Base-by-base conservation (phyloP, 2,329 filamentous ascomycete genomes). In the Fusarium decemcellulare region DNA sequence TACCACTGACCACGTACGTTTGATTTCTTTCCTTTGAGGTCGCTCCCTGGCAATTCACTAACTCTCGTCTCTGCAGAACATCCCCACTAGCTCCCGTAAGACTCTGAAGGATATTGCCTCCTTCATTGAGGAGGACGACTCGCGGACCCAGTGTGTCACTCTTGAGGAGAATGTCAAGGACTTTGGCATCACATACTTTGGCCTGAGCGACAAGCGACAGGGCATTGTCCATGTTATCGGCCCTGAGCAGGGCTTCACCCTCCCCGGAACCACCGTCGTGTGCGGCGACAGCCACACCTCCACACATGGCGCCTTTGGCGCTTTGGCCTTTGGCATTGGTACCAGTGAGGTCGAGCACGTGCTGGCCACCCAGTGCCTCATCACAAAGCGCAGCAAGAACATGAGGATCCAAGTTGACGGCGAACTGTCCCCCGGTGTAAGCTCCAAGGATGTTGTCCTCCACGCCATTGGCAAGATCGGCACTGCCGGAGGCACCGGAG, bases 301-400 rank as follows among this genome's bases (percentile, higher is more conserved):
- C 29, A 99, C 96, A 68, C 96, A 99, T 83, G 96, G 96, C 76
- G 96, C 96, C 55, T 99, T 98, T 76, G 96, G 96, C 72, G 89
- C 95, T 74, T 89, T 98, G 67, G 96, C 96, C 42, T 97, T 97
- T 78, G 96, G 96, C 81, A 99, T 99, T 77, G 96, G 96, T 75
- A 99, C 96, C 67, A 97, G 93, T 79, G 96, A 99, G 84, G 96
- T 98, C 72, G 96, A 99, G 87, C 95, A 99, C 82, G 96, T 99
- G 68, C 88, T 99, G 61, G 96, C 96, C 55, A 98, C 96, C 14
- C 96, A 98, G 82, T 97, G 94, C 64, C 86, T 99, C 72, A 94
- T 98, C 80, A 97, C 95, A 68, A 94, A 94, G 84, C 89, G 94
- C 78, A 97, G 94, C 83, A 98, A 98, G 86, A 98, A 99, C 86